These are phyloP conservation scores for Hanseniaspora vineae DNA, from an alignment of 805 yeast species.

Conservation along the genomic window DNA sequence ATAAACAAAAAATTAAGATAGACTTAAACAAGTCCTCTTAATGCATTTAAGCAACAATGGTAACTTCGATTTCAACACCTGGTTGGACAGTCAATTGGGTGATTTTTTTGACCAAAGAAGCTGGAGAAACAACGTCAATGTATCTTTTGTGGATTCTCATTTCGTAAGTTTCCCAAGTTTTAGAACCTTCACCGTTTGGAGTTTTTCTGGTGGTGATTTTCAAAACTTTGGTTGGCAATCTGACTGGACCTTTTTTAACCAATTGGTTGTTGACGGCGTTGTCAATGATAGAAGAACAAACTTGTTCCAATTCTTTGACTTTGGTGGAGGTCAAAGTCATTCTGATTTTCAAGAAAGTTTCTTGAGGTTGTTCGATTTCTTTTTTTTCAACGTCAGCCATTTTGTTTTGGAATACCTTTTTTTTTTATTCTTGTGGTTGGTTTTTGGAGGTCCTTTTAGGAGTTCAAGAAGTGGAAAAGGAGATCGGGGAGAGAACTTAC, in stretches of 20 bases:
- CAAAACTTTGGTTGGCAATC: slow-evolving; percentile 98
- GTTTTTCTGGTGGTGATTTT: slow-evolving; percentile 99
- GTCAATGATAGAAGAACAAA: slow-evolving; percentile 77
- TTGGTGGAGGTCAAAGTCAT: slow-evolving; percentile 97
- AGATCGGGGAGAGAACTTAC: neutral
- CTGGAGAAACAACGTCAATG: slow-evolving; percentile 96
- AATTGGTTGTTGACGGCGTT: slow-evolving; percentile 76
- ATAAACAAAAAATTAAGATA: too few species aligned
- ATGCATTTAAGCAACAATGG: slow-evolving; percentile 61
- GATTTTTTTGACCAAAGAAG: slow-evolving; percentile 77
- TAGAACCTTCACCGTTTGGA: slow-evolving; percentile 99
- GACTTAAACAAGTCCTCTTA: too few species aligned
- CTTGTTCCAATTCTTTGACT: slow-evolving; percentile 96
- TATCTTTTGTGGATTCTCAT: slow-evolving; percentile 99
- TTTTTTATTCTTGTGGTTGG: slow-evolving; percentile 3
- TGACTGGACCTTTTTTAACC: slow-evolving; percentile 96
- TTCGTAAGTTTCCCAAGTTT: slow-evolving; percentile 99
- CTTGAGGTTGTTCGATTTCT: slow-evolving; percentile 68
- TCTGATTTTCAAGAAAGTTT: slow-evolving; percentile 91
- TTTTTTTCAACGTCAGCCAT: slow-evolving; percentile 82
- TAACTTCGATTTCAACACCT: slow-evolving; percentile 96
- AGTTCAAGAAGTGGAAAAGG: neutral
- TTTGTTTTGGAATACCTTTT: slow-evolving; percentile 30
- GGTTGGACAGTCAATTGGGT: slow-evolving; percentile 98
- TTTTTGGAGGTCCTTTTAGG: neutral